Evolutionary conservation across 2,329 filamentous ascomycete species (phyloP).

Genomic region (Paramyrothecium roridum): DNA sequence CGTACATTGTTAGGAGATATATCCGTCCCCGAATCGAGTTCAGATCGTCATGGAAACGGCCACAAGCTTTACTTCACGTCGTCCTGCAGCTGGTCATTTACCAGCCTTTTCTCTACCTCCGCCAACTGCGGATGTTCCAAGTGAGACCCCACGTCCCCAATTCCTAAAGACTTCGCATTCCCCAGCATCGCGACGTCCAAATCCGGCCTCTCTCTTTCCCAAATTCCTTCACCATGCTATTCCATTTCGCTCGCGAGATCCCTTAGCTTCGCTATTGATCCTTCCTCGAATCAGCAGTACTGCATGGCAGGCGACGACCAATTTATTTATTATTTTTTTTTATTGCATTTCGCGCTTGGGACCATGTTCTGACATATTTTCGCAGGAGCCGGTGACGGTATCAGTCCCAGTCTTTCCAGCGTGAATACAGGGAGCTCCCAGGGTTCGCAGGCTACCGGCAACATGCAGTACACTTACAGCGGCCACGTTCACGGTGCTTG

Average conservation of each 20-base stretch:
- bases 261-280: no score
- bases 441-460: constrained; percentile 51
- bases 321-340: not conserved
- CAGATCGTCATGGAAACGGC: constrained; percentile 20
- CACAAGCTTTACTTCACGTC: constrained; percentile 29
- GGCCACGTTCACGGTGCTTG: constrained; percentile 54
- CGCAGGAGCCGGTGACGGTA: constrained; percentile 54
- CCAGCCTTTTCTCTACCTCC: constrained; percentile 33
- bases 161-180: not conserved
- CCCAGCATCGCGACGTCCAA: not conserved
- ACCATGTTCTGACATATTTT: constrained; percentile 19
- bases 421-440: constrained; percentile 58
- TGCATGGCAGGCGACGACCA: constrained; percentile 15
- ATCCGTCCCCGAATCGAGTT: no score
- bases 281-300: no score
- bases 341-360: not conserved
- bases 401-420: constrained; percentile 60
- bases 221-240: constrained; percentile 14
- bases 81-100: constrained; percentile 26
- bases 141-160: constrained; percentile 18
- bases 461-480: constrained; percentile 46
- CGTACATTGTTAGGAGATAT: no score
- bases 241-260: not conserved
- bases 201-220: not conserved
- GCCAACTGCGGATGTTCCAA: constrained; percentile 31